These are phyloP conservation scores for Acanthamoeba lenticulata DNA, from an alignment of 208 protist species.

Conservation along the genomic window DNA sequence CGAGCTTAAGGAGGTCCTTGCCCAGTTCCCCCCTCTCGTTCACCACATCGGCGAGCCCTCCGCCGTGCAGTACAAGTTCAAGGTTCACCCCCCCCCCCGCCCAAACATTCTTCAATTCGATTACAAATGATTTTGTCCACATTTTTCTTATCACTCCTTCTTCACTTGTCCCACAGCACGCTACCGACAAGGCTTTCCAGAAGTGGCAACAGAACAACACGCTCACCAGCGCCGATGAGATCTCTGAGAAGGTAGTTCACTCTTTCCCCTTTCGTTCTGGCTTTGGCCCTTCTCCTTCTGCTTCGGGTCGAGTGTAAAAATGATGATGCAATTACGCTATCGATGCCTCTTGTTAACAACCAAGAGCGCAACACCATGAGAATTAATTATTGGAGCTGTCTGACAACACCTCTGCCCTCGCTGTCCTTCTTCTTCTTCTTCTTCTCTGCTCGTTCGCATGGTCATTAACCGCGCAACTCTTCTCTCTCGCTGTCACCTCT, in stretches of 20 bases:
- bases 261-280: not conserved
- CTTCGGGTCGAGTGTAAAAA: not conserved
- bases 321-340: not conserved
- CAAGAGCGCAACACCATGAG: not conserved
- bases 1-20: constrained; percentile 1
- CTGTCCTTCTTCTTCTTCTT: not conserved
- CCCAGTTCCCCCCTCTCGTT: constrained; percentile 5
- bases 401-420: not conserved
- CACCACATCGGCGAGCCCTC: constrained; percentile 26
- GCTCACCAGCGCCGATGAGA: not conserved
- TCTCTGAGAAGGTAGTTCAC: not conserved
- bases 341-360: constrained; percentile 23
- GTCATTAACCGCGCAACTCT: not conserved
- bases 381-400: constrained; percentile 41
- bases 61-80: not conserved
- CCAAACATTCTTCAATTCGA: not conserved
- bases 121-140: too few species aligned
- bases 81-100: not conserved
- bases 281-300: not conserved
- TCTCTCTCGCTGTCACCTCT: not conserved
- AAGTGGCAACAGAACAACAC: not conserved
- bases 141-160: not conserved
- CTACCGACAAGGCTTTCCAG: not conserved
- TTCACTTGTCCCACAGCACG: not conserved
- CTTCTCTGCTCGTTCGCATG: not conserved